These are phyloP conservation scores for Boletus sensibilis DNA, from an alignment of 768 basidiomycete genomes.

Conservation along the genomic window DNA sequence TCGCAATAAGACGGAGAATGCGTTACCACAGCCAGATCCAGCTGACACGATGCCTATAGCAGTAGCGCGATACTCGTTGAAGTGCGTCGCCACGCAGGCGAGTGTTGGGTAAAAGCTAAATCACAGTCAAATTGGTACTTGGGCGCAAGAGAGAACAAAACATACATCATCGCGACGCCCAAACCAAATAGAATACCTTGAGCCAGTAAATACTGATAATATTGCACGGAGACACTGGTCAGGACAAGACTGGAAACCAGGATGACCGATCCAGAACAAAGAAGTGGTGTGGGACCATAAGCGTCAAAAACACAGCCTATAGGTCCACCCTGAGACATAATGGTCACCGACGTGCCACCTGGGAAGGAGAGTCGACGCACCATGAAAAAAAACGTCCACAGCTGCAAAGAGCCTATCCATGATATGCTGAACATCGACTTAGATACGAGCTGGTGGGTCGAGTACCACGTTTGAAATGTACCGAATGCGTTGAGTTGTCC, in stretches of 20 bases:
- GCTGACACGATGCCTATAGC: slow-evolving; percentile 69
- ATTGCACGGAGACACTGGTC: slow-evolving; percentile 56
- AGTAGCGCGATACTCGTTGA: slow-evolving; percentile 62
- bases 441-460: slow-evolving; percentile 52
- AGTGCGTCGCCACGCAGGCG: slow-evolving; percentile 65
- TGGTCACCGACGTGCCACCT: not conserved
- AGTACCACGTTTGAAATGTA: slow-evolving; percentile 69
- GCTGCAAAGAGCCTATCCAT: slow-evolving; percentile 69
- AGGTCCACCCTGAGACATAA: slow-evolving; percentile 50
- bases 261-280: slow-evolving; percentile 50
- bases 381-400: slow-evolving; percentile 69
- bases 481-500: slow-evolving; percentile 74
- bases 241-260: slow-evolving; percentile 54
- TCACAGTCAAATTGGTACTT: slow-evolving; percentile 3
- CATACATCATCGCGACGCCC: slow-evolving; percentile 63
- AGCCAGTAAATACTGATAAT: slow-evolving; percentile 59
- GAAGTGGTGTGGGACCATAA: slow-evolving; percentile 55
- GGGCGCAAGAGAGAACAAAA: slow-evolving; percentile 9
- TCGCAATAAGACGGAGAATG: slow-evolving; percentile 9
- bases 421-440: slow-evolving; percentile 56
- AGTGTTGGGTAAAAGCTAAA: slow-evolving; percentile 71
- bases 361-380: slow-evolving; percentile 37
- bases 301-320: slow-evolving; percentile 60
- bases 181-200: slow-evolving; percentile 69
- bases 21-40: slow-evolving; percentile 62